A percentile compares a stretch with the other conserved stretches of the same genome.
Conservation (phyloP, 2,329 filamentous ascomycete genomes). For the Sporothrix pseudoabietina region DNA sequence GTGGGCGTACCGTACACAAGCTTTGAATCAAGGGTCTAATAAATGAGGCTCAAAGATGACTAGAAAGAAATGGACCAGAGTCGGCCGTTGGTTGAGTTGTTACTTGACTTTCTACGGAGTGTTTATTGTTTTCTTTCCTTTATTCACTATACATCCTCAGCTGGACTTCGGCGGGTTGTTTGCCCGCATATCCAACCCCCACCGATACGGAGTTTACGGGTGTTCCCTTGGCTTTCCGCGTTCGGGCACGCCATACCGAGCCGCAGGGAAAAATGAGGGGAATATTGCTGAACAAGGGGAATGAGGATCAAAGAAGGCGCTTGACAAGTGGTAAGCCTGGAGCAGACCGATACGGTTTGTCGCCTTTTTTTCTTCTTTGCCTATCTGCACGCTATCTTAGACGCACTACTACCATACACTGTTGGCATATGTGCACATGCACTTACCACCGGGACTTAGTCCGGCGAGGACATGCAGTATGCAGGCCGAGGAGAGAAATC, state of each 20-base stretch:
- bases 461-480: neutral
- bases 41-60: neutral
- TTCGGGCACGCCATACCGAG: neutral
- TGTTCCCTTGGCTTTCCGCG: neutral
- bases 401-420: neutral
- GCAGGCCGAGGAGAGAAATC: neutral
- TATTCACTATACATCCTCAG: neutral
- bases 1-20: too few relatives aligned
- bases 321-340: neutral
- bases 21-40: neutral
- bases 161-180: neutral
- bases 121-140: neutral
- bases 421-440: neutral
- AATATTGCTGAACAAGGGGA: neutral
- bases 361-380: neutral
- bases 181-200: neutral
- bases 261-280: neutral
- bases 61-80: too few relatives aligned
- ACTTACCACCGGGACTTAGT: neutral
- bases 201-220: neutral
- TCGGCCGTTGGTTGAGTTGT: too few relatives aligned
- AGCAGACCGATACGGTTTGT: neutral
- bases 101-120: too few relatives aligned
- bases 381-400: neutral
- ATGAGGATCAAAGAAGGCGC: neutral